These are phyloP conservation scores for Fusarium sulawesiense DNA, from an alignment of 2,329 filamentous ascomycete species.

Conservation along the genomic window DNA sequence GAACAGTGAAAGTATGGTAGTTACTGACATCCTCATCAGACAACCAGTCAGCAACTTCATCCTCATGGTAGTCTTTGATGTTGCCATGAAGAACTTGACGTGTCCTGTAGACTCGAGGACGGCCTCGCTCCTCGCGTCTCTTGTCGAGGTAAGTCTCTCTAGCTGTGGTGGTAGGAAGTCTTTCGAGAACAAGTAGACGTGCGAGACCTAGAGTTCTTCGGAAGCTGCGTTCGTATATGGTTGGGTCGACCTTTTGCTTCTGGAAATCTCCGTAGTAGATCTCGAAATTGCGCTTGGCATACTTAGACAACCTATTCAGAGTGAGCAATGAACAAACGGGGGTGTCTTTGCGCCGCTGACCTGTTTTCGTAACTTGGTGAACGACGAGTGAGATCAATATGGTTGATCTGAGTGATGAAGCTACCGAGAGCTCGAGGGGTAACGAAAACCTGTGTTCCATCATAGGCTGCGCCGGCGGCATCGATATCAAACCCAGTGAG, in stretches of 20 bases:
- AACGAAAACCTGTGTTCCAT: constrained; percentile 83
- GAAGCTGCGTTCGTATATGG: constrained; percentile 87
- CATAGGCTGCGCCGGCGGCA: constrained; percentile 82
- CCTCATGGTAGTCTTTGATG: constrained; percentile 80
- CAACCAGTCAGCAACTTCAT: constrained; percentile 87
- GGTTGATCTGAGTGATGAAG: constrained; percentile 85
- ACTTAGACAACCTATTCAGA: constrained; percentile 74
- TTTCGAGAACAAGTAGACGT: constrained; percentile 81
- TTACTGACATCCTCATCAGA: constrained; percentile 80
- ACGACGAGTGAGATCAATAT: constrained; percentile 80
- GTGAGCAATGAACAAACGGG: neutral
- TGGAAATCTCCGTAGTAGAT: constrained; percentile 82
- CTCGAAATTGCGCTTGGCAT: constrained; percentile 86
- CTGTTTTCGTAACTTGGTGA: constrained; percentile 91
- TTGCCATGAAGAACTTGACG: constrained; percentile 65
- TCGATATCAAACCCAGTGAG: constrained; percentile 91
- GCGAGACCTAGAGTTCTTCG: constrained; percentile 80
- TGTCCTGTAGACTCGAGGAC: constrained; percentile 65
- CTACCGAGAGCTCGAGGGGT: constrained; percentile 81
- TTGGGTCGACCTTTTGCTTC: constrained; percentile 81
- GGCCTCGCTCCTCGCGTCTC: constrained; percentile 76
- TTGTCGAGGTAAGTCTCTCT: constrained; percentile 78
- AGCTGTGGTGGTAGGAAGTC: constrained; percentile 75
- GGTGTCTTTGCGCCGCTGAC: neutral
- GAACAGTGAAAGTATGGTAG: constrained; percentile 82